Base-by-base conservation (phyloP, 148 eudicot genomes). In the Suaeda aralocaspica region DNA sequence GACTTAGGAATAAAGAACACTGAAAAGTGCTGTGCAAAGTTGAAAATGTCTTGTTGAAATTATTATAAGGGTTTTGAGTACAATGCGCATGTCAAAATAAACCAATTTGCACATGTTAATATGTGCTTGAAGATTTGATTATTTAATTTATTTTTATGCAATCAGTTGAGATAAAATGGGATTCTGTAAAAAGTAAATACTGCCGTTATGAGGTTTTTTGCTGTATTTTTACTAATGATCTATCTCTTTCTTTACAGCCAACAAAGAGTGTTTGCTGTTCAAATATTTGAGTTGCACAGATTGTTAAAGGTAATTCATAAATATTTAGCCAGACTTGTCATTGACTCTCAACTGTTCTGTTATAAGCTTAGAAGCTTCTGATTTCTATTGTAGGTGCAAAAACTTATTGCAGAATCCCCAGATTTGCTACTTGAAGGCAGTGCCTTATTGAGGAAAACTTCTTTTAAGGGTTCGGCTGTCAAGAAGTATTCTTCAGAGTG, bases 261-360 rank as follows among this genome's bases (percentile, higher is more conserved):
- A 67, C 98, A 90, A 74, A 80, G 96, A 80, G 84, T 80, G 64
- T 87, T 93, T 80, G 92, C 96, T 41, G 84, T 90, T 82, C 98
- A 93, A 90, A 82, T 93, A 51, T 93, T 93, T 50, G 98, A 93
- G 92, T 72, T 93, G 87, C 99, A 94, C 80, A 80, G 97, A 80
- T 66, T 94, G 79, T 74, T 94, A 52, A 86, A 94, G 99, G 99
- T 94, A 68, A 30, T 68, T 65, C 12, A 50, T 36, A 55, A 1
- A 36, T 63, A 22, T 24, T 59, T 60, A 60, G 39, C 42, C 68
- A 45, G 24, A 63, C 21, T n/a, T 69, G 9, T n/a, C 26, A 34
- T 36, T n/a, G 63, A 28, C 18, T 69, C 18, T 69, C 49, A 24
- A 60, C 22, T n/a, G 59, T 71, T 71, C 26, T 64, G 46, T 60